A percentile compares a stretch with the other conserved stretches of the same genome.
These are phyloP conservation scores for Tetrahymena thermophila DNA, from an alignment of 73 alveolate species.

Conservation along the genomic window DNA sequence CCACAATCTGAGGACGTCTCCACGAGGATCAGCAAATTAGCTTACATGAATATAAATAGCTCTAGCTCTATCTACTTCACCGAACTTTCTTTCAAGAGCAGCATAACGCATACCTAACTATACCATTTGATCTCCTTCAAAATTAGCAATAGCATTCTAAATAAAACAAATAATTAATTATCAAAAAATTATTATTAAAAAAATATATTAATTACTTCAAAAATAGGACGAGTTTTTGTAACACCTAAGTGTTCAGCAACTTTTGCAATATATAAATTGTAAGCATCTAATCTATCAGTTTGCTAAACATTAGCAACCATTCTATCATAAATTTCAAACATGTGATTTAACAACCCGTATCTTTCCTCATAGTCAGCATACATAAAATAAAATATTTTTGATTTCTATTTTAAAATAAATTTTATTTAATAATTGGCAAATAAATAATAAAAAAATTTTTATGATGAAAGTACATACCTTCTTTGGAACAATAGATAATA, in stretches of 20 bases:
- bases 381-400: slow-evolving; percentile 77
- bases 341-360: slow-evolving; percentile 88
- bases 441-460: no score
- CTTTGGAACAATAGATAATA: slow-evolving; percentile 49
- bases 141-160: slow-evolving; percentile 59
- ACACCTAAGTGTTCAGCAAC: slow-evolving; percentile 88
- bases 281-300: slow-evolving; percentile 70
- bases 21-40: slow-evolving; percentile 87
- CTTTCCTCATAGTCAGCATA: slow-evolving; percentile 92
- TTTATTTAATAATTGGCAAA: no score
- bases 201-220: slow-evolving; percentile 63
- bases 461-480: no score
- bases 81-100: slow-evolving; percentile 87
- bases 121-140: slow-evolving; percentile 68
- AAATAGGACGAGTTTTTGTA: slow-evolving; percentile 78
- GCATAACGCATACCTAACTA: slow-evolving; percentile 91
- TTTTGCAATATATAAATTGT: slow-evolving; percentile 77
- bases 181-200: neutral
- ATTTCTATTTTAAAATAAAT: slow-evolving; percentile 15
- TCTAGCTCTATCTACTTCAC: slow-evolving; percentile 97
- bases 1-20: slow-evolving; percentile 86
- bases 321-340: slow-evolving; percentile 77
- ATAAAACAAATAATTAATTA: neutral
- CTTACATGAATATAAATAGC: slow-evolving; percentile 80
- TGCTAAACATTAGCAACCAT: slow-evolving; percentile 77